phyloP scores from a whole-genome alignment of 1,284 basidiomycete species.

The Microbotryomycetes sp. region DNA sequence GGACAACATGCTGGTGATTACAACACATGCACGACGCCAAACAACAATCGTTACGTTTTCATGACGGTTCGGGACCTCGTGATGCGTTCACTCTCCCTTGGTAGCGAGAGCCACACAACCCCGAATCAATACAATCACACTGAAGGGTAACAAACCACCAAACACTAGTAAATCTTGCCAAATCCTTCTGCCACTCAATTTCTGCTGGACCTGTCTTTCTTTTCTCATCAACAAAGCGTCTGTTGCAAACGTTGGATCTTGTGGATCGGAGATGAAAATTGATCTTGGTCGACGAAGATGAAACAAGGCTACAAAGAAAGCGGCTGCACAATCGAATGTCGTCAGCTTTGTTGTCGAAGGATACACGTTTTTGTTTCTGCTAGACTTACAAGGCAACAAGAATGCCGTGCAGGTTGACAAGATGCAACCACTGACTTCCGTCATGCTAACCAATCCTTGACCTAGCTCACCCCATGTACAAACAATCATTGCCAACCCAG shows the following conservation, averaged over 20 bases:
- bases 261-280: slow-evolving; percentile 33
- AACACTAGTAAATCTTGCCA: slow-evolving; percentile 67
- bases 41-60: no score
- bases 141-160: slow-evolving; percentile 54
- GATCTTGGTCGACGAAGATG: slow-evolving; percentile 38
- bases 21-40: background rate
- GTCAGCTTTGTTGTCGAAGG: background rate
- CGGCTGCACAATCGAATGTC: no score
- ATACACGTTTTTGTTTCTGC: background rate
- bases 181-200: slow-evolving; percentile 56
- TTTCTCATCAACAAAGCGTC: slow-evolving; percentile 62
- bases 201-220: slow-evolving; percentile 61
- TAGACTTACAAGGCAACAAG: slow-evolving; percentile 27
- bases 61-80: no score
- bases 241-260: slow-evolving; percentile 43
- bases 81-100: background rate
- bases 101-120: slow-evolving; percentile 12
- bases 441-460: slow-evolving; percentile 24
- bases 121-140: slow-evolving; percentile 38
- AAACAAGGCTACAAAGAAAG: slow-evolving; percentile 39
- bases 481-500: slow-evolving; percentile 6
- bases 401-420: slow-evolving; percentile 28
- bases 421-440: slow-evolving; percentile 31
- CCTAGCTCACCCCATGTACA: slow-evolving; percentile 21
- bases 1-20: background rate